Conservation (phyloP, 106 monocot species). For the Vanilla planifolia region DNA sequence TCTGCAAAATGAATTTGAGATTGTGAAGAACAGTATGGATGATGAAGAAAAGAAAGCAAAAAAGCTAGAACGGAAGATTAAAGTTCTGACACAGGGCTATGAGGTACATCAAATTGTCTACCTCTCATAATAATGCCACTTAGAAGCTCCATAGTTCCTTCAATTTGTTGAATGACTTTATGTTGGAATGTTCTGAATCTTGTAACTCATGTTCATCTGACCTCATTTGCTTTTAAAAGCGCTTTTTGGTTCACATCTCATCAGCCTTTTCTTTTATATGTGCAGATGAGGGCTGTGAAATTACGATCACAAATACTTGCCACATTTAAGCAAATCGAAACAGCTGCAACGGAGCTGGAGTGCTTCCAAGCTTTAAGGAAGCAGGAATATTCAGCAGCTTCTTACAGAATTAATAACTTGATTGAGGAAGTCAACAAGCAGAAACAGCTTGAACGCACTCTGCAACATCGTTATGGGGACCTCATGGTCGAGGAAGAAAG, state of each 20-base stretch:
- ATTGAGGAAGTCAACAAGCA: slow-evolving; percentile 76
- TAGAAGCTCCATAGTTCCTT: no score
- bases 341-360: slow-evolving; percentile 73
- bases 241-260: neutral
- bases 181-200: no score
- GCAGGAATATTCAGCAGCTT: slow-evolving; percentile 74
- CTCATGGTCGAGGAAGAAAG: slow-evolving; percentile 46
- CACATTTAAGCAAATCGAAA: slow-evolving; percentile 83
- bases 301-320: slow-evolving; percentile 73
- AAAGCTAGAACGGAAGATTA: slow-evolving; percentile 80
- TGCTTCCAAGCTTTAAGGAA: slow-evolving; percentile 73
- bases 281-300: slow-evolving; percentile 67
- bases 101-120: slow-evolving; percentile 37
- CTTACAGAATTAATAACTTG: slow-evolving; percentile 51
- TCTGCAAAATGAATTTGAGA: slow-evolving; percentile 84
- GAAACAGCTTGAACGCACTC: slow-evolving; percentile 48
- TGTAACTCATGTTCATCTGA: no score
- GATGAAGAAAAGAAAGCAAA: slow-evolving; percentile 89
- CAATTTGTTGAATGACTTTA: no score
- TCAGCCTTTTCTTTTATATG: neutral
- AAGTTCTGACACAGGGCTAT: slow-evolving; percentile 83
- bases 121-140: neutral
- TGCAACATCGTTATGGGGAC: slow-evolving; percentile 68
- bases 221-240: neutral
- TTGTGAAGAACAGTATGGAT: slow-evolving; percentile 77